Evolutionary conservation across 2,329 filamentous ascomycete species (phyloP).

Genomic region (Diaporthe citri): DNA sequence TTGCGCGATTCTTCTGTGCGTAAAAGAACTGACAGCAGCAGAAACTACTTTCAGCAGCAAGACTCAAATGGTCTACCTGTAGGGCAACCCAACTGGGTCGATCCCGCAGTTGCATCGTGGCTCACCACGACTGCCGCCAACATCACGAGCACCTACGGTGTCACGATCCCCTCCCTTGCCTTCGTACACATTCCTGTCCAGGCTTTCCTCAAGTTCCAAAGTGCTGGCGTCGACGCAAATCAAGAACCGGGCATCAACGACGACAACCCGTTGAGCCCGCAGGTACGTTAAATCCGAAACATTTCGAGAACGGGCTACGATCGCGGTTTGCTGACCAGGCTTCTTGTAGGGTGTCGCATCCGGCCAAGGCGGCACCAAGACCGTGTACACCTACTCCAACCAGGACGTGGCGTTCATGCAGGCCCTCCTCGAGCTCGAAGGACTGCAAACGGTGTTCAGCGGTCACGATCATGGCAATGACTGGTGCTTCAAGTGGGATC

Average conservation of each 20-base stretch:
- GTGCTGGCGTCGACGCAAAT: constrained; percentile 51
- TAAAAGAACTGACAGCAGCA: neutral
- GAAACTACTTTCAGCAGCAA: constrained; percentile 39
- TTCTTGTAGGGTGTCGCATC: constrained; percentile 52
- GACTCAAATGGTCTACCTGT: constrained; percentile 41
- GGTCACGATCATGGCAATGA: constrained; percentile 76
- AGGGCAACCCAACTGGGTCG: constrained; percentile 57
- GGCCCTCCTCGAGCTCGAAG: constrained; percentile 66
- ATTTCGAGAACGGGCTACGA: neutral
- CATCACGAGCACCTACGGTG: constrained; percentile 47
- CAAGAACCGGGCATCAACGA: constrained; percentile 61
- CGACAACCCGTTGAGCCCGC: constrained; percentile 52
- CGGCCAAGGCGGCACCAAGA: constrained; percentile 17
- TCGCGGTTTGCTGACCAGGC: neutral
- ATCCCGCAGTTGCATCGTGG: constrained; percentile 58
- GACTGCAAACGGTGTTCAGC: constrained; percentile 70
- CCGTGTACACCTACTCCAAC: constrained; percentile 51
- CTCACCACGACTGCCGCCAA: constrained; percentile 53
- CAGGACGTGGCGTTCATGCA: constrained; percentile 74
- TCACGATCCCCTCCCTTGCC: constrained; percentile 57
- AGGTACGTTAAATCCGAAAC: neutral
- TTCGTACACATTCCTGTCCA: constrained; percentile 63
- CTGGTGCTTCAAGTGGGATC: constrained; percentile 67
- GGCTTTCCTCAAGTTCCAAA: constrained; percentile 48
- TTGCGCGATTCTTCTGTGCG: no score